Base-by-base conservation (phyloP, 1,284 basidiomycete genomes). In the Grifola frondosa region DNA sequence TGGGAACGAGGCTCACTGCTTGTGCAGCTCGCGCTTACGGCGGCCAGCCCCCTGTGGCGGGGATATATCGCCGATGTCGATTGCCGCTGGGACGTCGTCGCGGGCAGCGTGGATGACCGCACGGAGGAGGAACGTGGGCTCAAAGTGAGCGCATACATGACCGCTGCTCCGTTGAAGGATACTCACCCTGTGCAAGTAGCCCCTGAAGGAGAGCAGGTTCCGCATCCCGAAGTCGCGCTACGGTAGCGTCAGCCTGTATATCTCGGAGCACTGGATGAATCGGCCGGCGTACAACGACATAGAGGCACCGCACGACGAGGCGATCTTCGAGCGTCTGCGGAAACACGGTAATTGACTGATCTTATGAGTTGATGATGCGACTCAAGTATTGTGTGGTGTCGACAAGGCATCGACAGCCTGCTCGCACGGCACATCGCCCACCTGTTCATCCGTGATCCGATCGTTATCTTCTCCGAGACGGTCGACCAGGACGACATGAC, bases 41-140 rank as follows among this genome's bases (percentile, higher is more conserved):
- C 96, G 16, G 91, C 92, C 3, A 93, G 92, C 53, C 97, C 97
- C 1, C 78, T 92, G 6, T 99, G 91, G 81, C 79, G 96, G 45
- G 97, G 97, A 10, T 90, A 93, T 61, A 78, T 99, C 30, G 84
- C 96, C 22, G 96, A 99, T 60, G 94, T 98, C 3, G 97, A 99
- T 68, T 95, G 91, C 59, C 83, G 97, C 20, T 99, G 97, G 97
- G 92, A 97, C 62, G 96, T 99, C 16, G 97, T 99, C 54, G 89
- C 96, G 5, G 96, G 88, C 6, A 91, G 91, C 53, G 95, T 99
- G 0, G 97, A 99, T 61, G 97, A 99, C 68, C 81, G 97, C 35
- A 99, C 93, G 13, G 82, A 88, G 52, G 94, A 96, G 62, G 97
- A 99, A 66, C 80, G 95, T 38, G 95, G 94, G 3, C 56, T 90